Base-by-base conservation (phyloP, 1,284 basidiomycete species). In the Tilletiaria anomala region DNA sequence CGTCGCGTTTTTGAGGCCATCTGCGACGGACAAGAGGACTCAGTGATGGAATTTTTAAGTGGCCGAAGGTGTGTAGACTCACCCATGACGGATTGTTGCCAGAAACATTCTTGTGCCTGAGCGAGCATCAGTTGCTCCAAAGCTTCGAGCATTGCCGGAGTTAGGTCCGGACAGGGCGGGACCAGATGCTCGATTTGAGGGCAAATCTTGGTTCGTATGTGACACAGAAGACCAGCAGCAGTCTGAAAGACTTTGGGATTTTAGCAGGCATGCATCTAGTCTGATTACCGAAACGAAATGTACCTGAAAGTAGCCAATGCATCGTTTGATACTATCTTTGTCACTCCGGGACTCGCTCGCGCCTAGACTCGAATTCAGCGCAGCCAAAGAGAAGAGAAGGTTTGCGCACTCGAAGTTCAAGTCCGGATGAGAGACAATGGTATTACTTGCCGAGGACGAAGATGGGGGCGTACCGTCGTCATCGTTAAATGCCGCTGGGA, bases 41-140 rank as follows among this genome's bases (percentile, higher is more conserved):
- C 22, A 11, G 5, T 21, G 21, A 6, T 6, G 14, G 14, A 18
- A 37, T 17, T 12, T 11, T 20, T 6, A 6, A 6, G 31, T 24
- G 14, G 22, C 12, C 15, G 3, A 32, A 26, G 8, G 8, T 18
- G 14, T 20, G 16, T 12, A 5, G 6, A 42, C 39, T 36, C 31
- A 39, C 40, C 82, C 48, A 85, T 70, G 50, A 83, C 80, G 5
- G 87, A 89, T 54, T 82, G 78, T 64, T 93, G 88, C 89, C 91
- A 96, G 41, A 80, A 84, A 60, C 87, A 93, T 70, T 97, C 91
- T 60, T 96, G 89, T 0, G 88, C 89, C 69, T 96, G 87, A 0
- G 87, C 87, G 1, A 94, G 74, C 76, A 87, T 83, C 42, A 94
- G 74, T 50, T 72, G 75, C 54, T 83, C 76, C 17, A 96, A 61